These are phyloP conservation scores for Trichoderma sp. DNA, from an alignment of 2,329 filamentous ascomycete species.

Conservation along the genomic window DNA sequence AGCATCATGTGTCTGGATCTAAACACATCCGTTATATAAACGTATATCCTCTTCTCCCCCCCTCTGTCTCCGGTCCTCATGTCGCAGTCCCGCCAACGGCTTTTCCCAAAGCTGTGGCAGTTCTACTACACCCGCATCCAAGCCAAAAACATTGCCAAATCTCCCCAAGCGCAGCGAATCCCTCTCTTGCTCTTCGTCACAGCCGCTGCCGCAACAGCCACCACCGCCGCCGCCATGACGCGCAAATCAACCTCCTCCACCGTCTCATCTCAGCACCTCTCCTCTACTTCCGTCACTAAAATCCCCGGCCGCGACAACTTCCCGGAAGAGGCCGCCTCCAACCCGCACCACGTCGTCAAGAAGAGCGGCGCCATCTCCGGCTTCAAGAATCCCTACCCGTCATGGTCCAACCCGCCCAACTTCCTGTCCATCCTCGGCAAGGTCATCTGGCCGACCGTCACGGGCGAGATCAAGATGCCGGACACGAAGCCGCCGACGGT, in stretches of 20 bases:
- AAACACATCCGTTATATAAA: background rate
- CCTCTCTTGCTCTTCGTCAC: slow-evolving; percentile 6
- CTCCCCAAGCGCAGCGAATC: background rate
- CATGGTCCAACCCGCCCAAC: slow-evolving; percentile 39
- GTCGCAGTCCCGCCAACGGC: slow-evolving; percentile 33
- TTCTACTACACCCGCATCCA: background rate
- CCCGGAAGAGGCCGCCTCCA: slow-evolving; percentile 49
- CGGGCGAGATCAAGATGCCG: slow-evolving; percentile 52
- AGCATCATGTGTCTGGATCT: background rate
- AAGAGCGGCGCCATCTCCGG: slow-evolving; percentile 44
- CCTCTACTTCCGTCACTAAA: slow-evolving; percentile 41
- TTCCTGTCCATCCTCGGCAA: slow-evolving; percentile 37
- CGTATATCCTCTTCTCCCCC: background rate
- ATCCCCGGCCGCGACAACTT: slow-evolving; percentile 41
- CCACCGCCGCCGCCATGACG: slow-evolving; percentile 29
- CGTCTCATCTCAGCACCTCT: slow-evolving; percentile 29
- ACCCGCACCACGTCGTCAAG: slow-evolving; percentile 54
- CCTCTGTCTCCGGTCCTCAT: slow-evolving; percentile 26
- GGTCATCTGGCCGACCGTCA: slow-evolving; percentile 47
- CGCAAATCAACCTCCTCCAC: slow-evolving; percentile 20
- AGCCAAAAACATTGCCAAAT: background rate
- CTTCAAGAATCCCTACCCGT: slow-evolving; percentile 59
- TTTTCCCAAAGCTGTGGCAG: slow-evolving; percentile 16
- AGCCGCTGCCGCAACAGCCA: slow-evolving; percentile 26
- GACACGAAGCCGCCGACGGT: slow-evolving; percentile 69